Conservation (phyloP, 805 yeast genomes). For the Saccharomycopsis vini region DNA sequence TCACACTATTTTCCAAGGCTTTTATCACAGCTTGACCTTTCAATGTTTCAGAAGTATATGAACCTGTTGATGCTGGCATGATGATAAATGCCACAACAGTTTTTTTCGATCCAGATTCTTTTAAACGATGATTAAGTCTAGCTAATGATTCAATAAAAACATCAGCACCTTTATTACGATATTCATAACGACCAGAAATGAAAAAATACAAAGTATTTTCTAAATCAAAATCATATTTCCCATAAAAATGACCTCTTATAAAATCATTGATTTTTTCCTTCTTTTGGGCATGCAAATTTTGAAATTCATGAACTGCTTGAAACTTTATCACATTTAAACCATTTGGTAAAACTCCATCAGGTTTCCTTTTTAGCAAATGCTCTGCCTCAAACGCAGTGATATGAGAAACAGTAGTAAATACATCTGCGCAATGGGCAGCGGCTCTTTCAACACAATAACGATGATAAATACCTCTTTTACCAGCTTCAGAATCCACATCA, state of each 20-base stretch:
- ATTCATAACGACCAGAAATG: constrained; percentile 96
- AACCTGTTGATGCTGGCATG: constrained; percentile 94
- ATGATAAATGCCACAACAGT: constrained; percentile 95
- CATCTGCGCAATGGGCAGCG: constrained; percentile 93
- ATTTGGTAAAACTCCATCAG: constrained; percentile 96
- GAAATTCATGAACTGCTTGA: constrained; percentile 97
- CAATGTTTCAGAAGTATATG: constrained; percentile 91
- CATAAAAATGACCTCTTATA: constrained; percentile 94
- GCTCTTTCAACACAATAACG: constrained; percentile 95
- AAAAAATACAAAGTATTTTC: constrained; percentile 92
- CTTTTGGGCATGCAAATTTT: constrained; percentile 84
- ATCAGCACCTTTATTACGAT: constrained; percentile 93
- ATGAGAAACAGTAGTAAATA: constrained; percentile 93
- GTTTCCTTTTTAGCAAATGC: constrained; percentile 86
- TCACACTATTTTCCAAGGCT: constrained; percentile 81
- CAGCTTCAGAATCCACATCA: constrained; percentile 97
- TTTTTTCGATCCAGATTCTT: constrained; percentile 72
- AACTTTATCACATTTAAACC: constrained; percentile 93
- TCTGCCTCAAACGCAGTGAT: constrained; percentile 96
- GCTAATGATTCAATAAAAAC: constrained; percentile 90
- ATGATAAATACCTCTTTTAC: constrained; percentile 94
- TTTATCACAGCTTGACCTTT: constrained; percentile 94
- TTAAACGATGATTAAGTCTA: constrained; percentile 78
- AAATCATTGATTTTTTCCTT: constrained; percentile 91
- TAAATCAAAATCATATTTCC: constrained; percentile 88